A percentile compares a stretch with the other conserved stretches of the same genome.
Conservation (phyloP, 1,284 basidiomycete species). For the Naganishia liquefaciens region DNA sequence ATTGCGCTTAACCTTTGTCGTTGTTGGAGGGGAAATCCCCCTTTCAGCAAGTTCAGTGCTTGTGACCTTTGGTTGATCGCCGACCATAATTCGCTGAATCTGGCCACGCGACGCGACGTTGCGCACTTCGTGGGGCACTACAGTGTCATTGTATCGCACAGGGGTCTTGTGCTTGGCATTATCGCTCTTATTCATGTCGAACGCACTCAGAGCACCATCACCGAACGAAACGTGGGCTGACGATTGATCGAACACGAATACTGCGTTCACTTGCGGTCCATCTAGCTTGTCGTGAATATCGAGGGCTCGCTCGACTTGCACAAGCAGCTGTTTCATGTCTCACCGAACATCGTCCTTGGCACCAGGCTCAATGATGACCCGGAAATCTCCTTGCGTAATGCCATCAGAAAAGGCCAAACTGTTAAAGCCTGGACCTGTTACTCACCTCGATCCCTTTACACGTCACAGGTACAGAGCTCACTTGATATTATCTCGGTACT, state of each 20-base stretch:
- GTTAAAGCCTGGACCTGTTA: no score
- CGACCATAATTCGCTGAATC: background rate
- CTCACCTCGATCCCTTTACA: no score
- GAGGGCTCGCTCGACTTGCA: background rate
- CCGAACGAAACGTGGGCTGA: background rate
- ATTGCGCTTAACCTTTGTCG: background rate
- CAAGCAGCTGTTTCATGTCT: background rate
- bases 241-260: slow-evolving; percentile 8
- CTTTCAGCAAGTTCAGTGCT: background rate
- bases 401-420: no score
- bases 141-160: background rate
- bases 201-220: background rate
- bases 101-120: background rate
- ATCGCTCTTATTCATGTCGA: slow-evolving; percentile 1
- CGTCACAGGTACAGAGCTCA: no score
- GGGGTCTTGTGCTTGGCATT: background rate
- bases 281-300: background rate
- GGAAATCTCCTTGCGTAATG: background rate
- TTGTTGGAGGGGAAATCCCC: background rate
- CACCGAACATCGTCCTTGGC: background rate
- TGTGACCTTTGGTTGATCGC: slow-evolving; percentile 2
- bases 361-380: slow-evolving; percentile 3
- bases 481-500: no score
- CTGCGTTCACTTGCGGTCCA: background rate
- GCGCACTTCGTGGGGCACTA: background rate